Evolutionary conservation across 305 asterid species (phyloP).

Genomic region (Fraxinus dipetala): DNA sequence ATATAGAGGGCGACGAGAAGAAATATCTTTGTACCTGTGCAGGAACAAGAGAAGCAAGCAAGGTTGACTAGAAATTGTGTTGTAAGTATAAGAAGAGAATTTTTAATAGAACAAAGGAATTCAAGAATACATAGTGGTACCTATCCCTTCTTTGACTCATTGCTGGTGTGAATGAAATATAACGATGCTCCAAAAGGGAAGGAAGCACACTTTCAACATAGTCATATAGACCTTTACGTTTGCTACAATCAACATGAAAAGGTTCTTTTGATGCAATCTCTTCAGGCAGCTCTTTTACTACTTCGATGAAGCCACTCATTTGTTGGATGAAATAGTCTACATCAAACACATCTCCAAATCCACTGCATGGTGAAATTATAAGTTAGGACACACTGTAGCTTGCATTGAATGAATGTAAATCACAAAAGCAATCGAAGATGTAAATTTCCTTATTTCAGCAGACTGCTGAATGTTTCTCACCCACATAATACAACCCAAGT

Average conservation of each 20-base stretch:
- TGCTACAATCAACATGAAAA: conserved; percentile 87
- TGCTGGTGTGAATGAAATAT: conserved; percentile 84
- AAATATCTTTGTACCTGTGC: background rate
- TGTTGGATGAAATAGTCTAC: conserved; percentile 83
- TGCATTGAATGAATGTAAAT: background rate
- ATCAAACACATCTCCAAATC: conserved; percentile 84
- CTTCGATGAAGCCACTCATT: conserved; percentile 66
- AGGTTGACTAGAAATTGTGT: background rate
- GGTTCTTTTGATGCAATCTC: conserved; percentile 86
- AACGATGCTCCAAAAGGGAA: conserved; percentile 68
- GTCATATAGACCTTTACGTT: conserved; percentile 90
- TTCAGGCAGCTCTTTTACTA: conserved; percentile 78
- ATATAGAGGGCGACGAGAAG: background rate
- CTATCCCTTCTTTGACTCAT: conserved; percentile 99
- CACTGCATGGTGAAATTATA: conserved; percentile 47
- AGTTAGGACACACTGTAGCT: conserved; percentile 16
- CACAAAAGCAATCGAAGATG: background rate
- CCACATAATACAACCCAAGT: background rate
- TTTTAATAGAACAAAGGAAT: background rate
- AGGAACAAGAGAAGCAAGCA: background rate
- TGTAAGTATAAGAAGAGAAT: background rate
- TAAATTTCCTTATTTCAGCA: background rate
- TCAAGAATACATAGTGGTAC: conserved; percentile 31
- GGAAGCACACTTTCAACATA: conserved; percentile 87
- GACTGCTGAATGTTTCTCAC: background rate